Evolutionary conservation across 306 rosid species (phyloP), one percentile per base, ranked within the genome.

Genomic region (Vigna radiata): DNA sequence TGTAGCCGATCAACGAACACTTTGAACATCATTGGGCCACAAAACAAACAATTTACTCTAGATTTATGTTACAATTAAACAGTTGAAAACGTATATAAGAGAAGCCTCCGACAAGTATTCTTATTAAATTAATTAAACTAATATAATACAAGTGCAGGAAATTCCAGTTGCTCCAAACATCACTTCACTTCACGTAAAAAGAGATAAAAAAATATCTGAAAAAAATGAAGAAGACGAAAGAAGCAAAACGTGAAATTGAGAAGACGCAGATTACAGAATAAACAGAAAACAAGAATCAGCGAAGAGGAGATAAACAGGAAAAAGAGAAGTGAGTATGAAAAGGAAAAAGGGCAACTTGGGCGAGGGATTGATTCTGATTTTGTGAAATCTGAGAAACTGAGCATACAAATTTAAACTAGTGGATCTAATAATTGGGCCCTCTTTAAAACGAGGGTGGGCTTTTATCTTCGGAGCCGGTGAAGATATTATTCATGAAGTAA

Each of bases 1-100:
- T 52, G 70, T 0, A 77, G 49, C 78, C 37, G 41, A n/a, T 71
- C 78, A 70, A 63, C 49, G 18, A 50, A 39, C 18, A 75, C 25
- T 39, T 48, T 61, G 36, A 70, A 19, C 77, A 61, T 81, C 78
- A 82, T 33, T 70, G 81, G 85, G 81, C 73, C 41, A 15, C 2
- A 71, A 7, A 16, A 39, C 27, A 15, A 4, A 53, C 11, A 75
- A 47, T 61, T 18, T 6, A 7, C 37, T 62, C 7, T 8, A 25
- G 5, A 8, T 36, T 36, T 5, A 12, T 13, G 11, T 5, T 29
- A n/a, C 1, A 19, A n/a, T 49, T 33, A n/a, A 1, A 23, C 15
- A 29, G 31, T 6, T n/a, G 7, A 1, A 49, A 50, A 29, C 46
- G 10, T 15, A 56, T 12, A 21, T 0, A 12, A 21, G n/a, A 23